Base-by-base conservation (phyloP, 2,329 filamentous ascomycete genomes). In the Calonectria multiphialidica region DNA sequence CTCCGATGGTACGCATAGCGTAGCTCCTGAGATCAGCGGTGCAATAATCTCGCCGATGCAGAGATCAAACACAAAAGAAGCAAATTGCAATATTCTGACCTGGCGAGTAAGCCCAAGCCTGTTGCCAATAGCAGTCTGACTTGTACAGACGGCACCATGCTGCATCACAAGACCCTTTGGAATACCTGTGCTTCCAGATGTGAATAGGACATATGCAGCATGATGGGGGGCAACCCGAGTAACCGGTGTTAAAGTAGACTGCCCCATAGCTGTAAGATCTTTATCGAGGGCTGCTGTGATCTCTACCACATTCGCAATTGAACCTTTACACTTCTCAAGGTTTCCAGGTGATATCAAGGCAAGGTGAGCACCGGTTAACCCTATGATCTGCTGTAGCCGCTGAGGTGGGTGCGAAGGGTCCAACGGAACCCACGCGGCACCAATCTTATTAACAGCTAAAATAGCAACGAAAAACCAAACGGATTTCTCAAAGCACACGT, bases 161-260 rank as follows among this genome's bases (percentile, higher is more conserved):
- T 73, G 68, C 23, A 80, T 64, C 6, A 75, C 59, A 18, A 76
- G 71, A 13, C 77, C 79, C 33, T 80, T 81, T 2, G 80, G 76
- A 7, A 57, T 72, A 1, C 77, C 80, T 0, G 79, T 81, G 15
- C 74, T 77, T 2, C 78, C 78, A 7, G 77, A 79, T 0, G 78
- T 80, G 35, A 79, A 80, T 1, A 79, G 30, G 0, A 74, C 53
- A 57, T 76, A 79, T 28, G 37, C 35, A 0, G 55, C 35, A 16
- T 61, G 55, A 18, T 61, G 21, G 4, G 55, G 35, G 18, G 55
- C 44, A 8, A 61, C 55, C 2, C 37, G 12, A 25, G 21, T 37
- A 7, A 12, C 25, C 2, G 55, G 55, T 13, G 55, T 30, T 10
- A 15, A 16, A 5, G 35, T 5, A 15, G 55, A 44, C 21, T 1